Conservation (phyloP, 495 filamentous ascomycete genomes). For the Talaromyces adpressus region DNA sequence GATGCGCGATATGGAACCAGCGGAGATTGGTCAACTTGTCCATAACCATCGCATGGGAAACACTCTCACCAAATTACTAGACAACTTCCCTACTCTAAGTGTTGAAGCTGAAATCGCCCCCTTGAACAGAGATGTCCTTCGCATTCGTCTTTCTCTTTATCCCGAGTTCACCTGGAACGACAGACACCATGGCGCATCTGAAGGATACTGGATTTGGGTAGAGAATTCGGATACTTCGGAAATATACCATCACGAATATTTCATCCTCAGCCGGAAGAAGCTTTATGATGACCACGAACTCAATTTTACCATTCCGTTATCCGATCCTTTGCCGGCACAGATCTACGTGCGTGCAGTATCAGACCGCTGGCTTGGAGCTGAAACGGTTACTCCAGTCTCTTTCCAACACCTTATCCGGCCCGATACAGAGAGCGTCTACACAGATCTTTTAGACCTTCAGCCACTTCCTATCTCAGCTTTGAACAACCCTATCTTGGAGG, state of each 20-base stretch:
- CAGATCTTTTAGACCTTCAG: constrained; percentile 85
- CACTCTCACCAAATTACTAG: constrained; percentile 69
- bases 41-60: constrained; percentile 83
- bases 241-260: constrained; percentile 97
- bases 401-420: constrained; percentile 97
- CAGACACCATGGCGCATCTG: constrained; percentile 84
- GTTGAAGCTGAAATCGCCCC: constrained; percentile 93
- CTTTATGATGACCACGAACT: constrained; percentile 91
- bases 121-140: constrained; percentile 86
- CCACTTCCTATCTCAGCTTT: constrained; percentile 83
- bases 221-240: constrained; percentile 97
- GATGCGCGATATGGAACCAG: constrained; percentile 82
- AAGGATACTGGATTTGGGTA: constrained; percentile 98
- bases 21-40: constrained; percentile 86
- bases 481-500: constrained; percentile 79
- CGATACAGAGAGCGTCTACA: constrained; percentile 96
- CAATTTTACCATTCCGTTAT: constrained; percentile 93
- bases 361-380: constrained; percentile 95
- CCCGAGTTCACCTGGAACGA: constrained; percentile 97
- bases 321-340: constrained; percentile 86
- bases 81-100: constrained; percentile 86
- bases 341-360: constrained; percentile 94
- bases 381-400: constrained; percentile 88
- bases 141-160: constrained; percentile 75
- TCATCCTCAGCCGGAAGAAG: constrained; percentile 83